These are phyloP conservation scores for Musa beccarii DNA, from an alignment of 176 grass and related monocot genomes.

Conservation along the genomic window DNA sequence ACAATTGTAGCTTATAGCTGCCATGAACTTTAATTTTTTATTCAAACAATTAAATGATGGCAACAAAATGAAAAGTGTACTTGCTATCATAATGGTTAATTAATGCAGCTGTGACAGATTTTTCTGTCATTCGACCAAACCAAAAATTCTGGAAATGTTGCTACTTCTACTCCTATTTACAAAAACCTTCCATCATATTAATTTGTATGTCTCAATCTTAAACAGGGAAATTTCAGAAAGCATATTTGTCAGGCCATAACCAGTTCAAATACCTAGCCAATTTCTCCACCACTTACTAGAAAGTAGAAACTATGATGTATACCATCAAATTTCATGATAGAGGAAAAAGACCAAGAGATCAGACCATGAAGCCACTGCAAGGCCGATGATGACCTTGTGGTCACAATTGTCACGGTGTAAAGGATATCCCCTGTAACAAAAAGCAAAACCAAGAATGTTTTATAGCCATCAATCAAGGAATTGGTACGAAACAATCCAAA, in stretches of 20 bases:
- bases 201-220: neutral
- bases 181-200: no score
- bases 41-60: no score
- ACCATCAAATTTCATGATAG: neutral
- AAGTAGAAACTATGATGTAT: no score
- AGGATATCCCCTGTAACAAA: constrained; percentile 52
- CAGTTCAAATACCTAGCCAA: no score
- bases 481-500: neutral
- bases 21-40: no score
- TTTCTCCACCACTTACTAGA: no score
- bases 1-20: no score
- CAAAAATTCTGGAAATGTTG: neutral
- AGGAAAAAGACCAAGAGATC: constrained; percentile 9
- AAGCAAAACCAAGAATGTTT: neutral
- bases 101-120: neutral
- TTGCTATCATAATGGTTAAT: neutral
- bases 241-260: no score
- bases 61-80: no score
- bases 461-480: constrained; percentile 5
- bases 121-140: neutral
- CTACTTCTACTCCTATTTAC: neutral
- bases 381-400: constrained; percentile 45
- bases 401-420: constrained; percentile 73
- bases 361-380: constrained; percentile 85
- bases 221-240: neutral